Conservation (phyloP, 768 basidiomycete species). For the Mycena indigotica region DNA sequence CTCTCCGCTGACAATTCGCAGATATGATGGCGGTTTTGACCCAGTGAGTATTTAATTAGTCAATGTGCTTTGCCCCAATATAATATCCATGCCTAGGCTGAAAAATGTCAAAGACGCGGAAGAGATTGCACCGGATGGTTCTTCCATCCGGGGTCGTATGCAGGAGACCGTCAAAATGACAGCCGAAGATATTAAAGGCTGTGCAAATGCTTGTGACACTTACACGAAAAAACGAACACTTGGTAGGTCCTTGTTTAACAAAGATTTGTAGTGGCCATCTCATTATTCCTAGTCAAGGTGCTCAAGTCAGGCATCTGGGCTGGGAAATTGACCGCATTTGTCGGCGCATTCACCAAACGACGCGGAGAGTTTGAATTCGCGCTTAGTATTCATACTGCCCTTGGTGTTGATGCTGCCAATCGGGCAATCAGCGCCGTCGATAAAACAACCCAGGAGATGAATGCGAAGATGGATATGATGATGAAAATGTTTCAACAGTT, state of each 20-base stretch:
- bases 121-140: conserved; percentile 30
- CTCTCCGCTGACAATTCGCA: not conserved
- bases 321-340: conserved; percentile 26
- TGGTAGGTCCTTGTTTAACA: conserved; percentile 21
- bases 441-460: conserved; percentile 20
- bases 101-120: conserved; percentile 31
- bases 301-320: conserved; percentile 35
- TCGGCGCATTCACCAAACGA: conserved; percentile 28
- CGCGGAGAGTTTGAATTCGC: conserved; percentile 34
- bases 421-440: conserved; percentile 19
- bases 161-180: conserved; percentile 23
- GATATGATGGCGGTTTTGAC: conserved; percentile 1
- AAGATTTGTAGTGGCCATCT: too few relatives aligned
- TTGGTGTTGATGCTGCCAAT: conserved; percentile 27
- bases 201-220: conserved; percentile 35
- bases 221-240: conserved; percentile 35
- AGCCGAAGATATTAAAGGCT: conserved; percentile 36
- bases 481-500: conserved; percentile 29
- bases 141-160: conserved; percentile 31
- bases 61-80: not conserved
- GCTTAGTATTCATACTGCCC: conserved; percentile 31
- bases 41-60: not conserved
- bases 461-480: conserved; percentile 27
- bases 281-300: conserved; percentile 30
- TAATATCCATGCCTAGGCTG: conserved; percentile 26